Evolutionary conservation across 2,329 filamentous ascomycete genomes (phyloP).

Genomic region (Curvularia lunata): DNA sequence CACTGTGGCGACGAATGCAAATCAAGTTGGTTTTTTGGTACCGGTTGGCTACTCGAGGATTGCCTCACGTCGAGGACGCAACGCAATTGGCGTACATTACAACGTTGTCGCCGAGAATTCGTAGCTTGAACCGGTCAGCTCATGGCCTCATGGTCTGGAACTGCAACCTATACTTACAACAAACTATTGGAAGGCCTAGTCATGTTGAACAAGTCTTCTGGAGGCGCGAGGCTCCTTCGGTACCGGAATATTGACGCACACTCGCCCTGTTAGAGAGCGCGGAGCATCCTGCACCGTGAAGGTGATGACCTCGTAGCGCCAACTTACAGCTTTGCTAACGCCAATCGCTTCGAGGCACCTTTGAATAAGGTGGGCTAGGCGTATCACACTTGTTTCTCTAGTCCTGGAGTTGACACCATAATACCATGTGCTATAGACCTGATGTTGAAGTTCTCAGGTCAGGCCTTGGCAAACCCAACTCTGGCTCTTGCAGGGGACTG

Average conservation of each 20-base stretch:
- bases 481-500: slow-evolving; percentile 36
- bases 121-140: slow-evolving; percentile 28
- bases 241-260: slow-evolving; percentile 21
- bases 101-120: slow-evolving; percentile 27
- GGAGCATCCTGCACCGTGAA: slow-evolving; percentile 32
- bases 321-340: slow-evolving; percentile 26
- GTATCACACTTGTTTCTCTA: slow-evolving; percentile 17
- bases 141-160: slow-evolving; percentile 17
- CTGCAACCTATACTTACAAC: slow-evolving; percentile 8
- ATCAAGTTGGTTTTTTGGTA: slow-evolving; percentile 30
- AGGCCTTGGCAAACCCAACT: slow-evolving; percentile 26
- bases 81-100: slow-evolving; percentile 40
- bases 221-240: slow-evolving; percentile 21
- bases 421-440: slow-evolving; percentile 35
- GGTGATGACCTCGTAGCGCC: slow-evolving; percentile 27
- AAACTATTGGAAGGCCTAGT: slow-evolving; percentile 12
- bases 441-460: slow-evolving; percentile 28
- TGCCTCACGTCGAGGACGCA: slow-evolving; percentile 35
- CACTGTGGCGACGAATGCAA: slow-evolving; percentile 29
- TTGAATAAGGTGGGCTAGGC: slow-evolving; percentile 29
- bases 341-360: slow-evolving; percentile 28
- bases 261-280: slow-evolving; percentile 23
- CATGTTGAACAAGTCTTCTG: slow-evolving; percentile 9
- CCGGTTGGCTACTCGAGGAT: slow-evolving; percentile 30
- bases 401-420: slow-evolving; percentile 35